Evolutionary conservation across 2,329 filamentous ascomycete species (phyloP), one percentile per base, ranked within the genome.

Genomic region (Colletotrichum melonis): DNA sequence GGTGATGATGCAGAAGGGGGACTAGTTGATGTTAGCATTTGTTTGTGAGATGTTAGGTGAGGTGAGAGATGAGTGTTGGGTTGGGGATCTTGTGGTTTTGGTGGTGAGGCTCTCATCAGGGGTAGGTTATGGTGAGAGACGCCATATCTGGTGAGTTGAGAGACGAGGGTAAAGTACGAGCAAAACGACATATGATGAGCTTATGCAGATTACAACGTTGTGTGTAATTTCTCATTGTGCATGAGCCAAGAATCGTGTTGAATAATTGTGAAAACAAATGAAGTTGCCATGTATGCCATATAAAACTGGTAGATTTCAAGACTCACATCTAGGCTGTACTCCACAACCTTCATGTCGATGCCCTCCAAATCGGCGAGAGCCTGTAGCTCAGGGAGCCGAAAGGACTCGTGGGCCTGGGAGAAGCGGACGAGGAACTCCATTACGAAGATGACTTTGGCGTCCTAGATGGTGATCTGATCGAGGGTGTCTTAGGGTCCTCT

Each of bases 391-490:
- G 95, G 91, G 69, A 91, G 87, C 52, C 96, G 93, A 81, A 99
- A 99, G n/a, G 91, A 93, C 85, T 98, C 95, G 82, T 98, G 95
- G 72, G 90, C 88, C 83, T 98, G 97, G 57, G 92, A 93, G 81
- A 98, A 95, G 78, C 96, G 94, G 76, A 99, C 92, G 73, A 99
- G 88, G 80, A 94, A 98, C 75, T 97, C 91, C 91, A 92, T 91
- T 42, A 3, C 32, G 22, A 19, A 28, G 38, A 42, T 19, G 11
- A 3, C 38, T 42, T 7, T 6, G 5, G 38, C 2, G 14, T 14
- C 12, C 11, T 19, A 3, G 14, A 30, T 26, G 28, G 49, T 38
- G 16, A 46, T 46, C 42, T 46, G 5, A 19, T 46, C 42, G 19
- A 49, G 42, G 8, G 19, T 49, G 19, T 8, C 11, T 49, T 22